Conservation (phyloP, 2,329 filamentous ascomycete genomes). For the Microcyclosporella mali region DNA sequence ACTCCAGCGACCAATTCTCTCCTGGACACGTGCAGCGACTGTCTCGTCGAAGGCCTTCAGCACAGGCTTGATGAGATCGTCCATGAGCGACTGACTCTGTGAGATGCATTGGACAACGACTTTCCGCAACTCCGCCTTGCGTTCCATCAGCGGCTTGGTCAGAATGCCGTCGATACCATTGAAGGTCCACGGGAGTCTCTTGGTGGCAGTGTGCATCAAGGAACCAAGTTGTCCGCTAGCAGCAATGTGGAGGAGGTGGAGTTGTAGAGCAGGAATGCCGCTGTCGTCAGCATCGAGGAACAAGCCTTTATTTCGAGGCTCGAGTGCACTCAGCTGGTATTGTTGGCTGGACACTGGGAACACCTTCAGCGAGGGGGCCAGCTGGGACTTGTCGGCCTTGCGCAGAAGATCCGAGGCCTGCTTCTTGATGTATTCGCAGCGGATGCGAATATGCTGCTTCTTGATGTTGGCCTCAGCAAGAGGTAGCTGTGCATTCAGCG, state of each 20-base stretch:
- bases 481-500: neutral
- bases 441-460: conserved; percentile 2
- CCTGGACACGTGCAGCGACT: neutral
- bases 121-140: conserved; percentile 10
- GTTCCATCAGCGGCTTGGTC: conserved; percentile 10
- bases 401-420: neutral
- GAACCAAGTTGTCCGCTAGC: conserved; percentile 9
- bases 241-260: conserved; percentile 2
- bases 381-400: conserved; percentile 8
- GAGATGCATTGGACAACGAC: conserved; percentile 1
- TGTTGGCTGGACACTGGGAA: conserved; percentile 16
- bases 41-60: neutral
- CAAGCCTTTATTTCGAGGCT: conserved; percentile 4
- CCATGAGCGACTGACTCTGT: neutral
- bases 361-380: conserved; percentile 9
- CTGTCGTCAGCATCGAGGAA: conserved; percentile 3
- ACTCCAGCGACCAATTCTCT: neutral
- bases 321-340: conserved; percentile 15
- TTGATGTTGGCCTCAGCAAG: neutral
- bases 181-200: conserved; percentile 10
- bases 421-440: conserved; percentile 3
- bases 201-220: conserved; percentile 3
- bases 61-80: neutral
- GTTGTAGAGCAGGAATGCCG: conserved; percentile 5
- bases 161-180: conserved; percentile 11